Base-by-base conservation (phyloP, 371 early-diverging fungal species). In the Dichotomocladium elegans region DNA sequence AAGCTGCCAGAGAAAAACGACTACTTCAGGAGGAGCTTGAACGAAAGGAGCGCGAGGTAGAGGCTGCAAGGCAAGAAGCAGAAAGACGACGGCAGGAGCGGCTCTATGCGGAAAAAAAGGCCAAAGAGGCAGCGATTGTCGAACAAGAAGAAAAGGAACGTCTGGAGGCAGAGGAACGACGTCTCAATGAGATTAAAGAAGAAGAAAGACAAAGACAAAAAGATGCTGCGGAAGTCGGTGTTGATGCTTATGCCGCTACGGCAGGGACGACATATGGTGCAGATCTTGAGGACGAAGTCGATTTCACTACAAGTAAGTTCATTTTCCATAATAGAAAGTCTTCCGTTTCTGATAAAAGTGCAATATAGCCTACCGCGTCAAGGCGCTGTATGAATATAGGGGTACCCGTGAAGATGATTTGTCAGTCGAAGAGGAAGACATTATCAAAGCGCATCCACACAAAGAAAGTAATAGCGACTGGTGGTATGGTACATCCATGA, bases 401-500 rank as follows among this genome's bases (percentile, higher is more conserved):
- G 80, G 78, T 9, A 56, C 71, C 12, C 59, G 76, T 26, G 66
- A 70, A 21, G 80, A 77, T 47, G 80, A 80, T 42, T 53, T 80
- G 17, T 59, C 64, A 8, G 70, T 80, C 25, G 53, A 42, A 5
- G 76, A 70, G 31, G 76, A 74, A 34, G 74, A 75, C 40, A 61
- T 64, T 2, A 41, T 80, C 27, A 68, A 74, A 34, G 80, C 78
- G 4, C 70, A 80, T 50, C 80, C 80, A n/a, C 74, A 76, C 9
- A 77, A 80, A 42, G 76, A 76, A 31, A 68, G 55, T 31, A 49
- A 53, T 6, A 69, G 72, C 42, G 74, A 74, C 46, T 80, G 73
- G 73, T 77, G 72, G 72, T 74, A 70, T 60, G 71, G 73, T 14
- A 65, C 70, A 15, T 65, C 72, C 14, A 27, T 71, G 4, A 41